Evolutionary conservation across 257 asterid genomes (phyloP), one percentile per base, ranked within the genome.

Genomic region (Henckelia pumila): DNA sequence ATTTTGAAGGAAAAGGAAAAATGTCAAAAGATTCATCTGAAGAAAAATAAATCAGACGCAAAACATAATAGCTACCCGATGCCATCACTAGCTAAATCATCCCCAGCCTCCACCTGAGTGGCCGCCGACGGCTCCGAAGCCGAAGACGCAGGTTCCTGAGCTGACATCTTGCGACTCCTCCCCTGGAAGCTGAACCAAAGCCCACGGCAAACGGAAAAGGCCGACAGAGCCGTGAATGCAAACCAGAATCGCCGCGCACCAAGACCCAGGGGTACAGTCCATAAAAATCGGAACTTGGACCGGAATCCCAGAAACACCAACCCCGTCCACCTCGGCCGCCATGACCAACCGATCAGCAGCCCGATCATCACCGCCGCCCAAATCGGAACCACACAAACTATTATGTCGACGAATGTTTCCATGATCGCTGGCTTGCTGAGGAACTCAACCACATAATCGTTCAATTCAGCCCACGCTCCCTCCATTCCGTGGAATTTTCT

Each of bases 281-380:
- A 94, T 13, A 77, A 26, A 52, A 87, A 81, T 56, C 96, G 88
- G 80, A 87, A 74, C 77, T 88, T 94, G 3, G 97, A 91, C 70
- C 96, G 88, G 76, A 88, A 74, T 1, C 97, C 96, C 14, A 91
- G 82, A 71, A 80, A 89, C 20, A 91, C 71, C 71, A 94, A 73
- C 0, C 99, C 96, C 56, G 93, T 86, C 97, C 96, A 91, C 66
- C 96, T 75, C 20, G 97, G 96, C 74, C 89, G 76, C 99, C 97
- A 94, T 7, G 96, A 84, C 99, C 99, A 94, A 3, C 99, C 99
- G 84, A 94, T 91, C 61, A 88, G 0, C 57, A 94, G 75, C 21
- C 99, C 99, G 67, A 94, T 85, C 97, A 87, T 91, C 58, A 94
- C 89, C 59, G 99, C 97, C 35, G 87, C 85, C 99, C 99, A 94